Base-by-base conservation (phyloP, 2,329 filamentous ascomycete species). In the Dothideomycetes sp. region DNA sequence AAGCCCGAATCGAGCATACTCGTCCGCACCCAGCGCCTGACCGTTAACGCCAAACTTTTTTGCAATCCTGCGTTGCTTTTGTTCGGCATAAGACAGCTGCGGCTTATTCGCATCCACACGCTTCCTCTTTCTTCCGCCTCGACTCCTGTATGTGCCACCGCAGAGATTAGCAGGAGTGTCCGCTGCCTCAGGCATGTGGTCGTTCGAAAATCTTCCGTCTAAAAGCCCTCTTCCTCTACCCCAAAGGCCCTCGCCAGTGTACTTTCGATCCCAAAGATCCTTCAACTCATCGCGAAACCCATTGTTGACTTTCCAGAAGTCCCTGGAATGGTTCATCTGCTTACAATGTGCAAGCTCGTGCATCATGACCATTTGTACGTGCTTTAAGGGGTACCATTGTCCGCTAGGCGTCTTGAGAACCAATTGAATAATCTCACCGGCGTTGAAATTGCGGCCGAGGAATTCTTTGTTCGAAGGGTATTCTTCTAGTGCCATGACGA, bases 351-450 rank as follows among this genome's bases (percentile, higher is more conserved):
- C 85, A 19, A 93, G 66, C 53, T 91, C 84, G 57, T 94, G 86
- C 76, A 93, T 88, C 86, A 94, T 93, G 48, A 93, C 84, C 83
- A 91, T 89, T 60, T 91, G 84, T 12, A 94, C 83, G 53, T 87
- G 86, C 45, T 77, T 69, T 54, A 91, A 87, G 0, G 84, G 82
- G 16, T 94, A 66, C 86, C 86, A 94, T 43, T 43, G 31, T 4
- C 32, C 75, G 0, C 71, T 73, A 0, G 70, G 72, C 1, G 82
- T 76, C 50, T 80, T 81, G 18, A 94, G 71, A 1, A 94, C 86
- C 1, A 94, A 71, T 61, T 94, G 85, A 37, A 94, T 77, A 27
- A 89, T 80, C 57, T 93, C 86, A 24, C 86, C 87, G 5, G 81
- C 82, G 50, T 94, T 94, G 69, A 94, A 93, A 56, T 94, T 93